Evolutionary conservation across 2,329 filamentous ascomycete species (phyloP), one percentile per base, ranked within the genome.

Genomic region (Diplodia corticola): DNA sequence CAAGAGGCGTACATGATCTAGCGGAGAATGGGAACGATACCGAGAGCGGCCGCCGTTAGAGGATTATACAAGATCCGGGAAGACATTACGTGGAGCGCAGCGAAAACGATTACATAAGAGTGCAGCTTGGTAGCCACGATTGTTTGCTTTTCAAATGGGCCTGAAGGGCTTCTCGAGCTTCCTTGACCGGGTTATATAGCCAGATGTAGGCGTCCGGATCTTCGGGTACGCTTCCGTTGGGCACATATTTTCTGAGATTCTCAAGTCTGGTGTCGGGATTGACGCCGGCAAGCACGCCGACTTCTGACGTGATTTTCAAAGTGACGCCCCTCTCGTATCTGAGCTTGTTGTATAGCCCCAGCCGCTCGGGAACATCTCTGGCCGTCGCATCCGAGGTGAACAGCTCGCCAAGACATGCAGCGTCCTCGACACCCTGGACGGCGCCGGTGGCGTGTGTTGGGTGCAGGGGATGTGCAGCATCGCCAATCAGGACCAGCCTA

Each of bases 381-480:
- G 51, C 30, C 5, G 13, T 37, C 2, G 63, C 59, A 24, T 69
- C 65, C 17, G 60, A 55, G 30, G 64, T 57, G 15, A 69, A 64
- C 5, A 69, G 55, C 4, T 65, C 57, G 30, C 65, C 68, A 7
- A 69, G 63, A 10, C 67, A 57, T 33, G 65, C 68, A 5, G 67
- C 68, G n/a, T 69, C 68, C 37, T 69, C 68, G 12, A 68, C 48
- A 15, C 67, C 68, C 61, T 69, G 68, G 7, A 67, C 68, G 5
- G 64, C 68, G 13, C 68, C 68, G 28, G 35, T 65, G 3, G 44
- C 54, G 40, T 46, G 60, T n/a, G 64, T 67, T 33, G 65, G 68
- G 33, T 66, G 68, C 40, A 65, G 63, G 53, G 64, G 68, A 44
- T 69, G 66, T 2, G 68, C 68, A 4, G 68, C 68, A 26, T 69